These are phyloP conservation scores for Nicotiana attenuata DNA, from an alignment of 257 asterid genomes.

Conservation along the genomic window DNA sequence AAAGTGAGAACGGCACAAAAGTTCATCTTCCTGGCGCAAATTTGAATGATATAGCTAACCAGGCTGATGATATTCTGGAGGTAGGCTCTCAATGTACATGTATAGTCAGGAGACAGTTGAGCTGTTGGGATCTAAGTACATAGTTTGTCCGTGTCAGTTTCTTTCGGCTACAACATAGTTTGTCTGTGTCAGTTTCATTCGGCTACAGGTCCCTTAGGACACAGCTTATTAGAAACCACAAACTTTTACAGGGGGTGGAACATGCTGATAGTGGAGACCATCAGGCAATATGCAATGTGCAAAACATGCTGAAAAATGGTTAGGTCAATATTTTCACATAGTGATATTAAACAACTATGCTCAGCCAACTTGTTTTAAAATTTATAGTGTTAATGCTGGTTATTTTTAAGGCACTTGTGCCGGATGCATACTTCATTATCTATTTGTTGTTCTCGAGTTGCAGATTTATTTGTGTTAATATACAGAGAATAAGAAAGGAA, in stretches of 20 bases:
- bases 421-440: not conserved
- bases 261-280: not conserved
- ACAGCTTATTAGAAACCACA: not conserved
- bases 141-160: not conserved
- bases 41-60: conserved; percentile 86
- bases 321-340: not conserved
- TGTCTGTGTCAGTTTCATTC: not conserved
- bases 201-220: not conserved
- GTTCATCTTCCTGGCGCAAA: conserved; percentile 98
- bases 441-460: not conserved
- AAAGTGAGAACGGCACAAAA: conserved; percentile 72
- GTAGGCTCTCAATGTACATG: conserved; percentile 27
- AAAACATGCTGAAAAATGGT: not conserved
- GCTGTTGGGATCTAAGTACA: not conserved
- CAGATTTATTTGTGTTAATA: too few relatives aligned
- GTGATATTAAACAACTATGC: not conserved
- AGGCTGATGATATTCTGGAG: conserved; percentile 98
- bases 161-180: not conserved
- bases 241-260: not conserved
- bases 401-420: not conserved
- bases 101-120: not conserved
- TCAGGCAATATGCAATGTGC: not conserved
- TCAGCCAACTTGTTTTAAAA: not conserved
- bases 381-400: not conserved
- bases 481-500: not conserved